These are phyloP conservation scores for Marchantia paleacea DNA, from an alignment of 225 moss, liverwort and hornwort genomes.

Conservation along the genomic window DNA sequence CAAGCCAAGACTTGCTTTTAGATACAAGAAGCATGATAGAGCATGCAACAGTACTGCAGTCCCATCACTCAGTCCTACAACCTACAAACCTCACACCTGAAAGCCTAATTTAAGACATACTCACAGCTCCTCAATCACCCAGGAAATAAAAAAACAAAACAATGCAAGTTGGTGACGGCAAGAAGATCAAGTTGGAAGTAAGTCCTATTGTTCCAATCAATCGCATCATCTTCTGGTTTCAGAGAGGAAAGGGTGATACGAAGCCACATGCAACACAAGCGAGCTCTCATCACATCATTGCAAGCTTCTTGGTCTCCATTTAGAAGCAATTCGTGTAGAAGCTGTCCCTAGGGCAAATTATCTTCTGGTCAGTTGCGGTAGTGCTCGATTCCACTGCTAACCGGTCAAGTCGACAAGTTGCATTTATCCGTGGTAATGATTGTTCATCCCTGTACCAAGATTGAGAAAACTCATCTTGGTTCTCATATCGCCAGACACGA, in stretches of 20 bases:
- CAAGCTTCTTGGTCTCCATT: not conserved
- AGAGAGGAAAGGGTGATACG: not conserved
- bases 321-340: not conserved
- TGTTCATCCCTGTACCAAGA: not conserved
- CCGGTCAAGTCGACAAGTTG: not conserved
- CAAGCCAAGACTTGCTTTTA: constrained; percentile 29
- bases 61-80: not conserved
- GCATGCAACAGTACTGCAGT: constrained; percentile 21
- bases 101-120: not conserved
- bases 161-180: not conserved
- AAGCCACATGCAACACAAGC: not conserved
- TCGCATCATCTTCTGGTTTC: not conserved
- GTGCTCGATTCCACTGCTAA: not conserved
- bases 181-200: not conserved
- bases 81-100: not conserved
- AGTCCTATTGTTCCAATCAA: not conserved
- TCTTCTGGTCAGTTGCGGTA: not conserved
- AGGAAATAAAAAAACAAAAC: not conserved
- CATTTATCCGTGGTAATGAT: not conserved
- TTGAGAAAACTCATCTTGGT: not conserved
- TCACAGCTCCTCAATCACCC: not conserved
- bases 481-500: not conserved
- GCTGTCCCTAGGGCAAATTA: not conserved
- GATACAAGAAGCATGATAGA: constrained; percentile 10
- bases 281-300: not conserved